Base-by-base conservation (phyloP, 2,329 filamentous ascomycete genomes). In the Fusarium redolens region DNA sequence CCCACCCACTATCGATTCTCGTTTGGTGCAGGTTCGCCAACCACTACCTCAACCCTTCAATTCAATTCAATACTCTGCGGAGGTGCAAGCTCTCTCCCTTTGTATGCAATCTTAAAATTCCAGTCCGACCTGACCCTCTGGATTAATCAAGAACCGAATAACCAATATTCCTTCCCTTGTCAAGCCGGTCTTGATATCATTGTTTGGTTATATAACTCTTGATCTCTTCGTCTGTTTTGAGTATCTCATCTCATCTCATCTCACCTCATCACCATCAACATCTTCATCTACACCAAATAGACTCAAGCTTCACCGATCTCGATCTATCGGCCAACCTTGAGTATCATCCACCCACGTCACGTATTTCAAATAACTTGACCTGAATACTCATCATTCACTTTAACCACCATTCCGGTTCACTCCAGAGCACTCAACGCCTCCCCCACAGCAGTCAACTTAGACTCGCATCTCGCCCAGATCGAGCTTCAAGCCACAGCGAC, bases 1-100 rank as follows among this genome's bases (percentile, higher is more conserved):
- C 55, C 44, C 57, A 37, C 61, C 40, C 56, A 37, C 68, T 65
- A 64, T 70, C 55, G 47, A 50, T 60, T 60, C 47, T 45, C 56
- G 37, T 54, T 65, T 65, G 71, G 75, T 75, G 72, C 75, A 62
- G 74, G 74, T 67, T 56, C 54, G 31, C 35, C 74, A 62, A 64
- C 51, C 41, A 50, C 43, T 43, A 56, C 40, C 61, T 51, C 57
- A 44, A 66, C 63, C 69, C 68, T 68, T 70, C 58, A 48, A 48
- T 31, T 31, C 45, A 73, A 70, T 31, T 31, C 45, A 73, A 70
- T 70, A 72, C 71, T 68, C 25, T 48, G 68, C 40, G 61, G 72
- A 75, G 52, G 59, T 75, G 73, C 73, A 59, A 71, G 66, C 69
- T 75, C 69, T 74, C 74, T 77, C 73, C 75, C 75, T 73, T 71